Percentiles rank a stretch among this genome's conserved stretches.
These are phyloP conservation scores for Pyrenophora tritici-repentis DNA, from an alignment of 2,329 filamentous ascomycete genomes.

Conservation along the genomic window DNA sequence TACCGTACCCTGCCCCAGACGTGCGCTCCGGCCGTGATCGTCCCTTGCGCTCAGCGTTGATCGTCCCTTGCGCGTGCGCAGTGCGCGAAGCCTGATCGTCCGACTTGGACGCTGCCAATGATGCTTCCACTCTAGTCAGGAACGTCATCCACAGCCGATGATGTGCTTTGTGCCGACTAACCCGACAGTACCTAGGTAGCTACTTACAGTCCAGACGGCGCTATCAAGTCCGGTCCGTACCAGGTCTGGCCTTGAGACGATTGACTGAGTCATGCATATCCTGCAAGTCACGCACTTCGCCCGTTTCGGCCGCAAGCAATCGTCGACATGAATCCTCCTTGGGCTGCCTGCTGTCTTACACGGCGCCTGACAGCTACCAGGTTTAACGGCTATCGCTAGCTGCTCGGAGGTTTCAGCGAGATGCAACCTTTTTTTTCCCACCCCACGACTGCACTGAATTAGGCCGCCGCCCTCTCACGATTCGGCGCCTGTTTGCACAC, in stretches of 20 bases:
- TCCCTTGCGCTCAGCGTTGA: constrained; percentile 2
- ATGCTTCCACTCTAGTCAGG: constrained; percentile 12
- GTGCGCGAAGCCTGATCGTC: too few species aligned
- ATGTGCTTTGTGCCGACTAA: constrained; percentile 5
- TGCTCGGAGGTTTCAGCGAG: not conserved
- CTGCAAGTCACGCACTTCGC: constrained; percentile 1
- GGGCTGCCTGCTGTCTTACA: constrained; percentile 4
- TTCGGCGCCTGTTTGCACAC: not conserved
- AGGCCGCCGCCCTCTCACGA: not conserved
- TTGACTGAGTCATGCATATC: constrained; percentile 7
- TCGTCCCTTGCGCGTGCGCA: constrained; percentile 3
- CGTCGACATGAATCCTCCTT: not conserved
- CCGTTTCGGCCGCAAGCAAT: constrained; percentile 3
- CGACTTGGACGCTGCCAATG: not conserved
- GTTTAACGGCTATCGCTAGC: constrained; percentile 5
- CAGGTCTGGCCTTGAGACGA: not conserved
- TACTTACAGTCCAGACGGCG: not conserved
- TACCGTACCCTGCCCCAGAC: constrained; percentile 9
- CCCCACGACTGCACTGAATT: not conserved
- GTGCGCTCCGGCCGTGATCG: constrained; percentile 9
- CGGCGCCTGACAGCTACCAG: constrained; percentile 12
- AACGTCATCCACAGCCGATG: constrained; percentile 16
- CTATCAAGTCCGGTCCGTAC: constrained; percentile 16
- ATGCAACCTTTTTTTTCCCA: too few species aligned
- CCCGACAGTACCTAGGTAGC: not conserved